A percentile compares a stretch with the other conserved stretches of the same genome.
Conservation (phyloP, 2,329 filamentous ascomycete species). For the Pseudocercospora vitis region DNA sequence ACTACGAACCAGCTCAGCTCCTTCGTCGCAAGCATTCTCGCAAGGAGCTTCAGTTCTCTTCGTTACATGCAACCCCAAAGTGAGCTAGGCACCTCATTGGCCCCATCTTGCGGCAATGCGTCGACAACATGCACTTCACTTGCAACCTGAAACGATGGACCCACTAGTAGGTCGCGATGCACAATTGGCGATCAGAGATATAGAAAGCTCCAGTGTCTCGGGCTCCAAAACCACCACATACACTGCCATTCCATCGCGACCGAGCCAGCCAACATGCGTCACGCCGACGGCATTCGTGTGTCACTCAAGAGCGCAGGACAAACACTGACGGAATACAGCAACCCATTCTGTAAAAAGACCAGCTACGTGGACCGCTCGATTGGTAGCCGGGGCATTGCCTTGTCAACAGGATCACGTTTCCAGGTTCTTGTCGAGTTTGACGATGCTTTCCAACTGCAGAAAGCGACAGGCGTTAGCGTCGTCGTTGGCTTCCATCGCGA, state of each 20-base stretch:
- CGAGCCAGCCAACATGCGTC: not conserved
- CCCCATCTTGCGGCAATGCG: not conserved
- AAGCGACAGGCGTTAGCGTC: not conserved
- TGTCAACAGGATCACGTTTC: not conserved
- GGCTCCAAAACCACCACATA: not conserved
- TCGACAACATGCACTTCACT: not conserved
- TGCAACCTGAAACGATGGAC: not conserved
- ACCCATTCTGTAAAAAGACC: not conserved
- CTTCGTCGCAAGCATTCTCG: not conserved
- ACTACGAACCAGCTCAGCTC: conserved; percentile 7
- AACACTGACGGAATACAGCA: not conserved
- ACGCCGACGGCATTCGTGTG: not conserved
- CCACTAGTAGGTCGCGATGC: not conserved
- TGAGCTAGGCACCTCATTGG: not conserved
- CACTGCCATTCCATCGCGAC: not conserved
- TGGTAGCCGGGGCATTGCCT: not conserved
- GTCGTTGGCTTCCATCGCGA: not conserved
- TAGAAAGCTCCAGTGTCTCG: not conserved
- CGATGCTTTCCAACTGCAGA: not conserved
- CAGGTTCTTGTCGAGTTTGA: not conserved
- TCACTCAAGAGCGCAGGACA: not conserved
- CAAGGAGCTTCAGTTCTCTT: not conserved
- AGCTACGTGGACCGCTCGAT: not conserved
- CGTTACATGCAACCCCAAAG: not conserved
- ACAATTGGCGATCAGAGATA: not conserved